These are phyloP conservation scores for Magnaporthiopsis rhizophila DNA, from an alignment of 2,329 filamentous ascomycete species.

Conservation along the genomic window DNA sequence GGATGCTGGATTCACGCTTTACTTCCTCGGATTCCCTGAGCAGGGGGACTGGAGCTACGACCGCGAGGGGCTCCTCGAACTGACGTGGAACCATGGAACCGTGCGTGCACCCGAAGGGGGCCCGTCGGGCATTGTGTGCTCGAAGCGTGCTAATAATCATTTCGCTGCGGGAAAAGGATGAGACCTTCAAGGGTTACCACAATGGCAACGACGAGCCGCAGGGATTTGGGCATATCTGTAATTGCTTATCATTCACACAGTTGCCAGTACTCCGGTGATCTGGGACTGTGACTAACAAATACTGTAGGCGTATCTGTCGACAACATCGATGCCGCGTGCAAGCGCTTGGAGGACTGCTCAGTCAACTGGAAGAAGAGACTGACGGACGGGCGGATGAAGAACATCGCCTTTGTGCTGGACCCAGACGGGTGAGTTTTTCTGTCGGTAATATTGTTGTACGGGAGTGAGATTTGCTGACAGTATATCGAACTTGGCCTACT, in stretches of 20 bases:
- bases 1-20: slow-evolving; percentile 74
- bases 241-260: not conserved
- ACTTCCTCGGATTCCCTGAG: slow-evolving; percentile 77
- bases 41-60: slow-evolving; percentile 45
- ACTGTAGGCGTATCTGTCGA: slow-evolving; percentile 59
- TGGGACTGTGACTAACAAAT: slow-evolving; percentile 25
- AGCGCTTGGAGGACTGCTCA: slow-evolving; percentile 72
- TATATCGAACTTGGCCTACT: not conserved
- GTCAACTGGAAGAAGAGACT: slow-evolving; percentile 93
- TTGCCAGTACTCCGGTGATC: not conserved
- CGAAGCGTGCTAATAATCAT: not conserved
- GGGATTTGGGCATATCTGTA: slow-evolving; percentile 89
- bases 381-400: slow-evolving; percentile 87
- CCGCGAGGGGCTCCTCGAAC: slow-evolving; percentile 77
- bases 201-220: slow-evolving; percentile 87
- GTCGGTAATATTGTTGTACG: too few relatives aligned
- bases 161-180: slow-evolving; percentile 48
- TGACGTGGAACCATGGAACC: slow-evolving; percentile 79
- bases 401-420: slow-evolving; percentile 84
- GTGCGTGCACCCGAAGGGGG: slow-evolving; percentile 34
- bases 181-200: slow-evolving; percentile 70
- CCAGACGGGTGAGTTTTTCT: slow-evolving; percentile 50
- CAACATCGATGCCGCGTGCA: slow-evolving; percentile 78
- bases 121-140: slow-evolving; percentile 9
- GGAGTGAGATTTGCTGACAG: not conserved